Base-by-base conservation (phyloP, 805 yeast genomes). In the Metschnikowia arizonensis region DNA sequence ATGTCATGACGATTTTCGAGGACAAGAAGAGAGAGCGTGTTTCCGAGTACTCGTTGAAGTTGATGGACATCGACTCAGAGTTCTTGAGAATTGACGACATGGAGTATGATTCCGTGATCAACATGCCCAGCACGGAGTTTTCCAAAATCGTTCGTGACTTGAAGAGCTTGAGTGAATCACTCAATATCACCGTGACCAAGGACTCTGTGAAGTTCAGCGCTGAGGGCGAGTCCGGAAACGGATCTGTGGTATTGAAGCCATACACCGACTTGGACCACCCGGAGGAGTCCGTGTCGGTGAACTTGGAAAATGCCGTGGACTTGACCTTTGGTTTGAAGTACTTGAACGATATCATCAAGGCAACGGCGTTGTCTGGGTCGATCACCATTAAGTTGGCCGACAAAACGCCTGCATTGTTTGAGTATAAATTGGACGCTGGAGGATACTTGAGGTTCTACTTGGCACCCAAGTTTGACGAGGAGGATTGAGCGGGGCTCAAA, bases 401-500 rank as follows among this genome's bases (percentile, higher is more conserved):
- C 60, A 88, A 86, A 63, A 83, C 93, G 12, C 99, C 99, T 28
- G 96, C 97, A 33, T 73, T 89, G 65, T 88, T 93, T 62, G 97
- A 91, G 72, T 93, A 84, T 72, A 85, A 84, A 68, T 75, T 93
- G 62, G 83, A 88, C 51, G 74, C 66, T 26, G 85, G 91, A 66
- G 99, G 99, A 44, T 87, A 88, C 69, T 75, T 93, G 65, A 84
- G 96, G 65, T 93, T 86, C 79, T 93, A 87, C 79, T 78, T 93
- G 66, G 99, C 99, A 57, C 99, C 99, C 49, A 91, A 93, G 77
- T 88, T 93, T 64, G 96, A 86, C 54, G 98, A 90, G 53, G 96
- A 87, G 53, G 93, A 86, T 17, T 47, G 45, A 47, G 47, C 45
- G 28, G 50, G 47, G 45, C 47, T 43, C 46, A 23, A n/a, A 21